A percentile compares a stretch with the other conserved stretches of the same genome.
These are phyloP conservation scores for Daphne laureola DNA, from an alignment of 441 rosid genomes.

Conservation along the genomic window DNA sequence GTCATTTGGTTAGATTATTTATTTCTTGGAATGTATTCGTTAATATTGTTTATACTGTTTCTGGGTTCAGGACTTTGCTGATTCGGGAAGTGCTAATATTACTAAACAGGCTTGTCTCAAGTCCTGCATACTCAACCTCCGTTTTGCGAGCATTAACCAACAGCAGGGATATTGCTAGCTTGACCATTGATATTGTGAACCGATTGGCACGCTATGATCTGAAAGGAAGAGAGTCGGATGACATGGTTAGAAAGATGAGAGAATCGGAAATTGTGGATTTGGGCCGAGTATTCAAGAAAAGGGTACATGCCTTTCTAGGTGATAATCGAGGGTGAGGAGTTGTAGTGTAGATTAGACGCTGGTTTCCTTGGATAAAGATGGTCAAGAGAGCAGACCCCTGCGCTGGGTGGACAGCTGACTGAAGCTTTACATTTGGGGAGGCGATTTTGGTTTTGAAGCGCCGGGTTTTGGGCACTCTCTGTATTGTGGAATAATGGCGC, in stretches of 20 bases:
- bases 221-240: conserved; percentile 21
- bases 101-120: conserved; percentile 76
- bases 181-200: conserved; percentile 67
- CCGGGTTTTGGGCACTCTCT: no score
- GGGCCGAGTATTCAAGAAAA: conserved; percentile 57
- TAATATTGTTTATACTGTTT: background rate
- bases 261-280: conserved; percentile 58
- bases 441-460: no score
- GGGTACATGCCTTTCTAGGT: conserved; percentile 60
- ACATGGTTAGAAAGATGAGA: conserved; percentile 31
- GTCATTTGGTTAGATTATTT: background rate
- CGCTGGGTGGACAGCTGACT: no score
- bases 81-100: conserved; percentile 73
- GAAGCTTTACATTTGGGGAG: no score
- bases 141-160: conserved; percentile 50
- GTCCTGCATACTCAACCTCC: conserved; percentile 43
- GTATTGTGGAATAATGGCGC: no score
- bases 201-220: conserved; percentile 47
- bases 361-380: no score
- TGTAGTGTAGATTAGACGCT: no score
- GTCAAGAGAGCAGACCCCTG: no score
- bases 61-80: conserved; percentile 42
- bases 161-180: conserved; percentile 68
- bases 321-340: conserved; percentile 12
- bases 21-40: background rate